Base-by-base conservation (phyloP, 371 early-diverging fungal genomes). In the Syncephalastrum monosporum region DNA sequence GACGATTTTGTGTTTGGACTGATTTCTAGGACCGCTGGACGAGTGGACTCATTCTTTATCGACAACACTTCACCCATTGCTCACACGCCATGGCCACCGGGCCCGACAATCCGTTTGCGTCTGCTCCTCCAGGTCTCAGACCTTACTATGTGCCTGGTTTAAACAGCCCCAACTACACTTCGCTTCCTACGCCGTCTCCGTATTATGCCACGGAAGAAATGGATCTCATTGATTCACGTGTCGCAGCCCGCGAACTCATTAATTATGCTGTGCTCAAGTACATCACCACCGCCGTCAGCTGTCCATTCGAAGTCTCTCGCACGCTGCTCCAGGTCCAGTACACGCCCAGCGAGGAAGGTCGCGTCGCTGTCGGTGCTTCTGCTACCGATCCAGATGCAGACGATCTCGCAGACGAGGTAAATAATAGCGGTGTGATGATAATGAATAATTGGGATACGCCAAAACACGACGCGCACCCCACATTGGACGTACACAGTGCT, bases 311-410 rank as follows among this genome's bases (percentile, higher is more conserved):
- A 59, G 84, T 86, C 3, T 83, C 85, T 3, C 86, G 85, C 51
- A 93, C 91, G 7, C 66, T 95, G 19, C 64, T 91, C 46, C 92
- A 92, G 71, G 88, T 91, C n/a, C 93, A 92, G 71, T 88, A 89
- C 57, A 55, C 86, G 59, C 91, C 92, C 49, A 81, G 74, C 55
- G 78, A 79, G 65, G 71, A 69, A 47, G 65, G 60, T 14, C 67
- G 81, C 46, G 54, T 75, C 5, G 43, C 64, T 27, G 64, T 71
- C 42, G 41, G 53, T 44, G 25, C 5, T 21, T 16, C 50, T 33
- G 43, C 55, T 13, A 10, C 38, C 5, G 49, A 50, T 17, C 25
- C 19, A 5, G 49, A 53, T 4, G 50, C 48, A 29, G 61, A 54
- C 7, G 53, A 55, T 2, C 54, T 65, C 3, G 16, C 42, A 42